Conservation (phyloP, 768 basidiomycete genomes). For the Boletus bicolor region DNA sequence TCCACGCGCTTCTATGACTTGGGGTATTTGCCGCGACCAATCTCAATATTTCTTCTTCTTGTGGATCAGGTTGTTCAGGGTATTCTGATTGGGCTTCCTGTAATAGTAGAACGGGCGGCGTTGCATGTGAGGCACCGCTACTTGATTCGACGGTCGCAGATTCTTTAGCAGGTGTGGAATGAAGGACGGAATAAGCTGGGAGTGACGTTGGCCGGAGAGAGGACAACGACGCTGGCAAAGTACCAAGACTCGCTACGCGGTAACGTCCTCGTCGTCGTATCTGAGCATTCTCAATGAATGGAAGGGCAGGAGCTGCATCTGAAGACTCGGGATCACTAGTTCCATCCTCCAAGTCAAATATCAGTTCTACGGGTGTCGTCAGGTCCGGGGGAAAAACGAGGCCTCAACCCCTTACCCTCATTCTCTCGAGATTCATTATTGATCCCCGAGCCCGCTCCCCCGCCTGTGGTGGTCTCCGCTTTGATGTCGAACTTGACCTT, state of each 20-base stretch:
- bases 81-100: conserved; percentile 17
- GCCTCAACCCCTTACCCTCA: conserved; percentile 42
- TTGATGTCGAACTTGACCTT: conserved; percentile 74
- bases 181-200: conserved; percentile 62
- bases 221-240: conserved; percentile 55
- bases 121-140: background rate
- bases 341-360: conserved; percentile 70
- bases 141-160: background rate
- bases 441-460: conserved; percentile 33
- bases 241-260: conserved; percentile 33
- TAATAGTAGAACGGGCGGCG: background rate
- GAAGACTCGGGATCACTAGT: conserved; percentile 30
- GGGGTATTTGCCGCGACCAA: conserved; percentile 68
- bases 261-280: conserved; percentile 24
- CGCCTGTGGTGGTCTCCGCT: conserved; percentile 50
- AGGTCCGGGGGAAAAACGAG: background rate
- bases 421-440: conserved; percentile 34
- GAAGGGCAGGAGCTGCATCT: conserved; percentile 36
- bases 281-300: conserved; percentile 32
- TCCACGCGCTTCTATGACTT: conserved; percentile 72
- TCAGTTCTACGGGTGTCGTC: conserved; percentile 45
- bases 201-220: conserved; percentile 64
- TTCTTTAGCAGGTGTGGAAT: conserved; percentile 19
- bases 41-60: conserved; percentile 53
- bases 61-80: conserved; percentile 32